A percentile compares a stretch with the other conserved stretches of the same genome.
Conservation (phyloP, 768 basidiomycete species). For the Omphalotus guepiniiformis region DNA sequence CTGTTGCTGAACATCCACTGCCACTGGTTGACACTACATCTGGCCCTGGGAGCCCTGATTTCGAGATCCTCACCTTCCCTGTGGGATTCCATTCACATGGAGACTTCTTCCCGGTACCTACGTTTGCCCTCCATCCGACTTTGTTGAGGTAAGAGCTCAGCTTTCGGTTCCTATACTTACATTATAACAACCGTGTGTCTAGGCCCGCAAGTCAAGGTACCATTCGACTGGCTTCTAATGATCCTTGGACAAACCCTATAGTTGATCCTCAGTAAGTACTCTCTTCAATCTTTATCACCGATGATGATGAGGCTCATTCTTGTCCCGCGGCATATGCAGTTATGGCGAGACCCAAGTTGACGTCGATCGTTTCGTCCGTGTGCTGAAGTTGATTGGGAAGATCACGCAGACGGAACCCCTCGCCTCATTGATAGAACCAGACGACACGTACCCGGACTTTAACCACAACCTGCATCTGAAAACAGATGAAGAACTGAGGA, state of each 20-base stretch:
- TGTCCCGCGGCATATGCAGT: constrained; percentile 15
- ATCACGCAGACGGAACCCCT: constrained; percentile 34
- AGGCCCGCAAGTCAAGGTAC: constrained; percentile 38
- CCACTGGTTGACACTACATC: constrained; percentile 35
- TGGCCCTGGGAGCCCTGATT: constrained; percentile 34
- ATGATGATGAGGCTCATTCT: not conserved
- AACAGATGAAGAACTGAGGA: constrained; percentile 34
- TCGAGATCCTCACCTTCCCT: constrained; percentile 38
- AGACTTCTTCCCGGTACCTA: constrained; percentile 33
- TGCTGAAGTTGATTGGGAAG: constrained; percentile 30
- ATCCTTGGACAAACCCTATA: constrained; percentile 32
- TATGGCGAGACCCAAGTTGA: constrained; percentile 36
- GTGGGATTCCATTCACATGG: constrained; percentile 40
- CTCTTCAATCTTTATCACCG: not conserved
- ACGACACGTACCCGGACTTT: constrained; percentile 26
- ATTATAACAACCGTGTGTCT: not conserved
- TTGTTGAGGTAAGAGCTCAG: constrained; percentile 27
- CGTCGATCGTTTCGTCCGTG: constrained; percentile 33
- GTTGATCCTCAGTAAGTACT: constrained; percentile 34
- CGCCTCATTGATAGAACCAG: constrained; percentile 25
- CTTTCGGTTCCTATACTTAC: not conserved
- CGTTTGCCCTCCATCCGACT: constrained; percentile 33
- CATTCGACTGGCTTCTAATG: constrained; percentile 30
- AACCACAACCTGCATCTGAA: constrained; percentile 31
- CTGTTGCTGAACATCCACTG: constrained; percentile 25